Percentiles rank a stretch among this genome's conserved stretches.
These are phyloP conservation scores for Cymbopogon flexuosus DNA, from an alignment of 202 grass and related monocot genomes.

Conservation along the genomic window DNA sequence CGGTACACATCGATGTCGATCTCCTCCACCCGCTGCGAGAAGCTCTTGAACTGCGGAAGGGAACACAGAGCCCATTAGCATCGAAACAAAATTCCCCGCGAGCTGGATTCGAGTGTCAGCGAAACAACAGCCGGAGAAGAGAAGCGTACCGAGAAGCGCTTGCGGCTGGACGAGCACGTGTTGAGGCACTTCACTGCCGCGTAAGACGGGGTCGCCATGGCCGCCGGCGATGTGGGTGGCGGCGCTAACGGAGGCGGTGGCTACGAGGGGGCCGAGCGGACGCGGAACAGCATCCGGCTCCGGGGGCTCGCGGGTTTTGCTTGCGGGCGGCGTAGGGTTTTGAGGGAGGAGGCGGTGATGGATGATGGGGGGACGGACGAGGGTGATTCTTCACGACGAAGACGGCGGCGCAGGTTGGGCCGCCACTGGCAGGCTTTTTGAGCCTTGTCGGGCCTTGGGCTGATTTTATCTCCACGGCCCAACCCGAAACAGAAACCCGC, in stretches of 20 bases:
- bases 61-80: slow-evolving; percentile 11
- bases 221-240: not conserved
- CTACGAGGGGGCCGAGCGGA: not conserved
- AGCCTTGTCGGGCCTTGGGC: no score
- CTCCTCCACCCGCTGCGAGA: slow-evolving; percentile 74
- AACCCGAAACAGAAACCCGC: not conserved
- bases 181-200: slow-evolving; percentile 79
- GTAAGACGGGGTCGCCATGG: slow-evolving; percentile 57
- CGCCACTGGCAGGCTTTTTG: not conserved
- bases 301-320: not conserved
- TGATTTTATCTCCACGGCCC: not conserved
- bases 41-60: slow-evolving; percentile 74
- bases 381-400: no score
- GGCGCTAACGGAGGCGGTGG: not conserved
- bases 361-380: no score
- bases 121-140: not conserved
- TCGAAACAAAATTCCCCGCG: not conserved
- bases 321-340: slow-evolving; percentile 35
- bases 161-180: slow-evolving; percentile 52
- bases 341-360: slow-evolving; percentile 22
- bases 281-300: not conserved
- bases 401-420: no score
- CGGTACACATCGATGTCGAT: slow-evolving; percentile 85
- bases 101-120: not conserved
- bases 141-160: slow-evolving; percentile 72